phyloP scores from a whole-genome alignment of 1,284 basidiomycete species.

The Mycena citricolor region DNA sequence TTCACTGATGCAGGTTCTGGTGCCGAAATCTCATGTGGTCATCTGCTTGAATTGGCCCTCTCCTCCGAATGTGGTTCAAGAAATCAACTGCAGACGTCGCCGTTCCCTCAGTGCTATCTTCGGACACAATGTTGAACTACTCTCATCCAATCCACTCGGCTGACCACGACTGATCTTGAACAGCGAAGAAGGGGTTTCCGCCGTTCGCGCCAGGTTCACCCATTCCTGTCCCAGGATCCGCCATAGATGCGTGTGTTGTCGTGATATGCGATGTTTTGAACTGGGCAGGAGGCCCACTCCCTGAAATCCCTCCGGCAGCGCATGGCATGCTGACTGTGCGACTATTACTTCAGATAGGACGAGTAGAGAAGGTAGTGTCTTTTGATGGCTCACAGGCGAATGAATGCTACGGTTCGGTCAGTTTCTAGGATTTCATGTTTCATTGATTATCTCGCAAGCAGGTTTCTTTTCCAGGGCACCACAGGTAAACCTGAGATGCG shows the following conservation, averaged over 20 bases:
- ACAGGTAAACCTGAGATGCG: slow-evolving; percentile 44
- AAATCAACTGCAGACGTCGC: slow-evolving; percentile 32
- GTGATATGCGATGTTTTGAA: slow-evolving; percentile 34
- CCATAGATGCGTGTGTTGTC: slow-evolving; percentile 44
- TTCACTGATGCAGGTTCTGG: slow-evolving; percentile 70
- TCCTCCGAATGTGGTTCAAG: slow-evolving; percentile 56
- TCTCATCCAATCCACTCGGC: slow-evolving; percentile 62
- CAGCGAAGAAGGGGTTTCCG: slow-evolving; percentile 51
- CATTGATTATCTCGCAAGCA: slow-evolving; percentile 1
- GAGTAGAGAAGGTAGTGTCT: slow-evolving; percentile 28
- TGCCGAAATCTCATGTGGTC: slow-evolving; percentile 53
- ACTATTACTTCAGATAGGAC: slow-evolving; percentile 45
- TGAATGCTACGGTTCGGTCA: slow-evolving; percentile 65
- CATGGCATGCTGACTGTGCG: slow-evolving; percentile 35
- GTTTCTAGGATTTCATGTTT: background rate
- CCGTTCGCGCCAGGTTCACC: slow-evolving; percentile 56
- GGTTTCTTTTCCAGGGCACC: slow-evolving; percentile 35
- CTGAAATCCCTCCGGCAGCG: slow-evolving; percentile 27
- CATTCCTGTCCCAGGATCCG: slow-evolving; percentile 52
- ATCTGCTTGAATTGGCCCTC: slow-evolving; percentile 54
- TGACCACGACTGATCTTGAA: slow-evolving; percentile 66
- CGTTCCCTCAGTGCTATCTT: slow-evolving; percentile 38
- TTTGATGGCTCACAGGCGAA: slow-evolving; percentile 37
- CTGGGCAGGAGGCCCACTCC: slow-evolving; percentile 26
- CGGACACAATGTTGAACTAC: slow-evolving; percentile 52